phyloP scores from a whole-genome alignment of 2,329 filamentous ascomycete species.

The Neopestalotiopsis rosae region DNA sequence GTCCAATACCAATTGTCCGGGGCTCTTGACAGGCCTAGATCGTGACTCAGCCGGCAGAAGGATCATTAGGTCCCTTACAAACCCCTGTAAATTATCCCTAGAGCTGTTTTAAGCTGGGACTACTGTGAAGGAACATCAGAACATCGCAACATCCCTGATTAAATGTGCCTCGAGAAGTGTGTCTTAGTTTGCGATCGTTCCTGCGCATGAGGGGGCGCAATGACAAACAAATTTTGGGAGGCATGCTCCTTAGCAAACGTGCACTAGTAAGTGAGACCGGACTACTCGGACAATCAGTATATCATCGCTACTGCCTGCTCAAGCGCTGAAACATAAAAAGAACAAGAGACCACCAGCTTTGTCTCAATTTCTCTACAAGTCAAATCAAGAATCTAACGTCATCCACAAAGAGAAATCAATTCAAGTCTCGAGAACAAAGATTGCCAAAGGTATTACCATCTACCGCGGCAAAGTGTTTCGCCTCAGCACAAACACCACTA shows the following conservation, averaged over 20 bases:
- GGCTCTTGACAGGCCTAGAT: too few relatives aligned
- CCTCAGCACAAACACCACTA: too few relatives aligned
- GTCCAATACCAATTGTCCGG: background rate
- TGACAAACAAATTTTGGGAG: background rate
- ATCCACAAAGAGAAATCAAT: background rate
- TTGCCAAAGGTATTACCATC: too few relatives aligned
- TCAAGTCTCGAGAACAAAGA: too few relatives aligned
- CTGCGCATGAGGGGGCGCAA: background rate
- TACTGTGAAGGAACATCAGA: background rate
- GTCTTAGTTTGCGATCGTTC: background rate
- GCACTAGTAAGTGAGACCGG: background rate
- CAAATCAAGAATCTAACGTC: background rate
- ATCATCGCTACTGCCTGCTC: background rate
- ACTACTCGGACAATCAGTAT: conserved; percentile 10
- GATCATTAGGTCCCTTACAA: background rate
- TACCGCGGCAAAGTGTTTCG: too few relatives aligned
- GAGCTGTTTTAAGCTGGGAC: background rate
- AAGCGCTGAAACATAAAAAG: background rate
- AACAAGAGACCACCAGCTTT: background rate
- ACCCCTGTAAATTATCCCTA: background rate
- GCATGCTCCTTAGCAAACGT: background rate
- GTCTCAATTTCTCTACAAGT: background rate
- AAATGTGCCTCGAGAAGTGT: background rate
- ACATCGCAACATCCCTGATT: background rate
- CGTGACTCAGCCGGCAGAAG: background rate